phyloP scores from a whole-genome alignment of 257 asterid genomes.

The Ilex asprella region DNA sequence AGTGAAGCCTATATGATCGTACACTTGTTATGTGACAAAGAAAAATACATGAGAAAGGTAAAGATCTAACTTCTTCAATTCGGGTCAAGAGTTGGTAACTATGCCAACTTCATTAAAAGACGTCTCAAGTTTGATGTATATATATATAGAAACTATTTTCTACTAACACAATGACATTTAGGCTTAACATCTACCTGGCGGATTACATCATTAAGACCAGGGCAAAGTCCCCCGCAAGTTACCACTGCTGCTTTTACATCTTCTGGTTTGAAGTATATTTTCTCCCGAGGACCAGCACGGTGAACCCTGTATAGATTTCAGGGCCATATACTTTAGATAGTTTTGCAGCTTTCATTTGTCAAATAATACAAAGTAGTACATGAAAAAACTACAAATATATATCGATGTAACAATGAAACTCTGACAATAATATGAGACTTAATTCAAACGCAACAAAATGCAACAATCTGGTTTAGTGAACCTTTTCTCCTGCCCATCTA shows the following conservation, averaged over 20 bases:
- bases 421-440: neutral
- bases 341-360: neutral
- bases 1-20: too few species aligned
- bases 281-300: constrained; percentile 90
- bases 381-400: too few species aligned
- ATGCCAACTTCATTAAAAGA: neutral
- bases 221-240: constrained; percentile 97
- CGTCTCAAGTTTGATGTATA: neutral
- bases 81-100: too few species aligned
- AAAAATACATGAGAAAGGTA: neutral
- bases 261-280: constrained; percentile 78
- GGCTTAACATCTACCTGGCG: constrained; percentile 47
- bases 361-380: too few species aligned
- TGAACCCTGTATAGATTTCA: constrained; percentile 57
- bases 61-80: too few species aligned
- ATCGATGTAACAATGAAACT: neutral
- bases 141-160: too few species aligned
- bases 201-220: constrained; percentile 91
- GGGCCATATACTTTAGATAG: neutral
- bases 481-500: too few species aligned
- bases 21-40: neutral
- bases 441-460: too few species aligned
- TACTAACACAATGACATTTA: neutral
- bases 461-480: too few species aligned
- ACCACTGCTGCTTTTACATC: constrained; percentile 89